Evolutionary conservation across 2,329 filamentous ascomycete species (phyloP).

Genomic region (Xylariaceae sp.): DNA sequence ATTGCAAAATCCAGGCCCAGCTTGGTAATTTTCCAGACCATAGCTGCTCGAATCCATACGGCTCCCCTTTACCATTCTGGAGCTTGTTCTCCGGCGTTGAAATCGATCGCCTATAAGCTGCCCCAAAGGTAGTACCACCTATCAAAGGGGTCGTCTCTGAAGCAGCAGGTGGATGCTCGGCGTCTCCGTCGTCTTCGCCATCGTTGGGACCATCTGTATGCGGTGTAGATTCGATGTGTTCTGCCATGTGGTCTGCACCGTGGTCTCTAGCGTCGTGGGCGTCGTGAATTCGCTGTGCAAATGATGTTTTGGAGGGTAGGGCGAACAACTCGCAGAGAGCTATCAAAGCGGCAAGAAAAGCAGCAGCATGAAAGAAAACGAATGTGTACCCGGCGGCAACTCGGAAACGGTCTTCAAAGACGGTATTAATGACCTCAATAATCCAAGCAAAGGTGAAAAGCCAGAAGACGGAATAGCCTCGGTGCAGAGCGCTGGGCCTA

Average conservation of each 20-base stretch:
- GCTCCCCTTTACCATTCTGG: constrained; percentile 36
- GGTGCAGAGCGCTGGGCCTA: constrained; percentile 84
- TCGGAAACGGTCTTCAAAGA: constrained; percentile 77
- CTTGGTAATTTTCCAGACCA: constrained; percentile 82
- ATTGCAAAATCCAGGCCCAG: constrained; percentile 89
- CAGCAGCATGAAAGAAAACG: constrained; percentile 77
- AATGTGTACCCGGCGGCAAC: constrained; percentile 82
- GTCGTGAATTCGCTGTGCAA: constrained; percentile 63
- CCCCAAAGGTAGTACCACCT: constrained; percentile 70
- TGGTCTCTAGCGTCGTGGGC: constrained; percentile 49
- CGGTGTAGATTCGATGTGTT: constrained; percentile 41
- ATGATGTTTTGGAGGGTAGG: constrained; percentile 73
- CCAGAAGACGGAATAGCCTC: constrained; percentile 83
- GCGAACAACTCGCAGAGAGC: constrained; percentile 81
- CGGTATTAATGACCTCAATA: constrained; percentile 72
- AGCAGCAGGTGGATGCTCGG: constrained; percentile 26
- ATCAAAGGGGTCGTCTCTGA: constrained; percentile 77
- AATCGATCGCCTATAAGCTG: constrained; percentile 59
- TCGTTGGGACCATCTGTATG: constrained; percentile 32
- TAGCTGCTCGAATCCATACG: constrained; percentile 76
- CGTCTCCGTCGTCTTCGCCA: constrained; percentile 33
- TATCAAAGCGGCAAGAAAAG: constrained; percentile 76
- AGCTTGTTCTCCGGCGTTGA: constrained; percentile 44
- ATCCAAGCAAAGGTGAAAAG: constrained; percentile 78
- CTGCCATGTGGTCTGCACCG: constrained; percentile 30